phyloP scores from a whole-genome alignment of 768 basidiomycete species.

The Trametes coccinea region DNA sequence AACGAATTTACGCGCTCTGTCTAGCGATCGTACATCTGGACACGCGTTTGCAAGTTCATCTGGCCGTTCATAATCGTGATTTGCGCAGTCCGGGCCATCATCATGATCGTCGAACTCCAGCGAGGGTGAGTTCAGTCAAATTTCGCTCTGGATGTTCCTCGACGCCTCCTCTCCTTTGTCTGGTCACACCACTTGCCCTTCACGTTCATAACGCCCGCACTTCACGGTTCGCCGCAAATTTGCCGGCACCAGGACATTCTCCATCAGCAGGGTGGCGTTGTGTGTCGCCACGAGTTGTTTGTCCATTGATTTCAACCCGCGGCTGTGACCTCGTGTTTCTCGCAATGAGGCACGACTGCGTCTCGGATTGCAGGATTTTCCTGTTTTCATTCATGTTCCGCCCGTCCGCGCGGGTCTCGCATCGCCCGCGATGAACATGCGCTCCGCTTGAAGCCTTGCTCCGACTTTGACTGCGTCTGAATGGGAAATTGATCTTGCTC shows the following conservation, averaged over 20 bases:
- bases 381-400: constrained; percentile 6
- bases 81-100: constrained; percentile 59
- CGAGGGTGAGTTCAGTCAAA: constrained; percentile 53
- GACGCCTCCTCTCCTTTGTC: constrained; percentile 12
- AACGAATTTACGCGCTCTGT: constrained; percentile 3
- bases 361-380: constrained; percentile 1
- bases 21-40: constrained; percentile 72
- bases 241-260: constrained; percentile 13
- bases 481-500: constrained; percentile 7
- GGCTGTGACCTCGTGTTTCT: constrained; percentile 19
- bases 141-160: constrained; percentile 11
- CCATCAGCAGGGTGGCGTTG: constrained; percentile 17
- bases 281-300: constrained; percentile 15
- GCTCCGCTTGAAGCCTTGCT: constrained; percentile 7
- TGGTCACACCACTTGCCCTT: constrained; percentile 10
- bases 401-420: constrained; percentile 4
- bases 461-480: not conserved
- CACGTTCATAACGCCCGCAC: constrained; percentile 13
- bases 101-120: constrained; percentile 74
- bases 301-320: constrained; percentile 16
- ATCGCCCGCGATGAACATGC: constrained; percentile 8
- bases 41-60: constrained; percentile 59
- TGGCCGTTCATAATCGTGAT: constrained; percentile 75
- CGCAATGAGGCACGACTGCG: constrained; percentile 14
- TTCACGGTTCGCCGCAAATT: constrained; percentile 1